These are phyloP conservation scores for Carex kokanica DNA, from an alignment of 176 grass and related monocot genomes.

Conservation along the genomic window DNA sequence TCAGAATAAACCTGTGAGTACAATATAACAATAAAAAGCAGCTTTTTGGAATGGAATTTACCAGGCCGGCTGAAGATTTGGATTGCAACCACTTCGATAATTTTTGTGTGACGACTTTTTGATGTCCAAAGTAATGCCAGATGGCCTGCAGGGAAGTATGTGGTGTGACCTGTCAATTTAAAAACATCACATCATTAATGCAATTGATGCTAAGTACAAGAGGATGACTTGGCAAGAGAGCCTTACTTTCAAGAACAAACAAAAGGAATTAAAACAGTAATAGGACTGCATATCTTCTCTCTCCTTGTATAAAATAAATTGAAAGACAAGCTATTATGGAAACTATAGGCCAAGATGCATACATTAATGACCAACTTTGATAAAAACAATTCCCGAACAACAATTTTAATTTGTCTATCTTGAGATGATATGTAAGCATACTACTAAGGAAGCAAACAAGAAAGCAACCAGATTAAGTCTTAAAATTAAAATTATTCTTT, in stretches of 20 bases:
- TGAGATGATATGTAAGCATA: neutral
- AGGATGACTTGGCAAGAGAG: neutral
- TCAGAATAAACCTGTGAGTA: neutral
- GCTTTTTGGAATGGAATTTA: constrained; percentile 34
- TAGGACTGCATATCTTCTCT: neutral
- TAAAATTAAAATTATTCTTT: neutral
- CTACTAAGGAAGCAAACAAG: neutral
- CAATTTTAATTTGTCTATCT: neutral
- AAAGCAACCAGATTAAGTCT: neutral
- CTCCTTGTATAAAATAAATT: neutral
- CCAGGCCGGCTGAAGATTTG: constrained; percentile 74
- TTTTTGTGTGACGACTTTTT: constrained; percentile 95
- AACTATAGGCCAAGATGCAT: constrained; percentile 1
- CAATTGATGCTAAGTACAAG: neutral
- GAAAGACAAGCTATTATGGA: neutral
- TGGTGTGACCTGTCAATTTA: constrained; percentile 67
- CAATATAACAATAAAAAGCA: neutral
- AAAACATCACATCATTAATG: constrained; percentile 1
- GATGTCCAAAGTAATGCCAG: constrained; percentile 81
- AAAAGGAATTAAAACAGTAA: neutral
- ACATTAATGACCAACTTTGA: neutral
- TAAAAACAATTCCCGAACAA: neutral
- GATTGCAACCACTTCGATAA: constrained; percentile 91
- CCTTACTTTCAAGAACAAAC: neutral
- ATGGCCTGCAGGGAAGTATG: constrained; percentile 82